Evolutionary conservation across 352 stramenopile genomes (phyloP), one percentile per base, ranked within the genome.

Genomic region (Phytophthora kernoviae): DNA sequence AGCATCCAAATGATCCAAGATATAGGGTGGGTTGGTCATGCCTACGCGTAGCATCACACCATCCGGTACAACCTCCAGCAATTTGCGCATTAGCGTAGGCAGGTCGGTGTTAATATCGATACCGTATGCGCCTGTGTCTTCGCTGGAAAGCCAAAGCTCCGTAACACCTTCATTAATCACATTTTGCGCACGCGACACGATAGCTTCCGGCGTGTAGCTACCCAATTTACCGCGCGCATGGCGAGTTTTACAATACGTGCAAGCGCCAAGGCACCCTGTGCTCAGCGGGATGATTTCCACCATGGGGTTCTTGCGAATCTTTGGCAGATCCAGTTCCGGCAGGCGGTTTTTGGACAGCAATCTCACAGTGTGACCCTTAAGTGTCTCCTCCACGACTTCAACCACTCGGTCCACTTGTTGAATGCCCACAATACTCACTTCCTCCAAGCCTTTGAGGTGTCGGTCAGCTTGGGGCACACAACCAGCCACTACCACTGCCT

Each of bases 1-100:
- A 2, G 69, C 78, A 57, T 96, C 77, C 1, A 98, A 64, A 59
- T 97, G 88, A 45, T 92, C 70, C 21, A 97, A 53, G 42, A 98
- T 97, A 69, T 91, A 98, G 37, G 92, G 92, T 40, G 92, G 92
- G 58, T 98, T 98, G 14, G 91, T 98, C 92, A 98, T 98, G 18
- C 92, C 92, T 14, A 98, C 75, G 32, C 90, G 80, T 4, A 98
- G 68, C 90, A 98, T 98, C n/a, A 91, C 76, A 10, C 81, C 75
- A 11, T 79, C 72, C 0, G 84, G 81, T 27, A 91, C 56, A 39
- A 94, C 71, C 24, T 83, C 58, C 22, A 94, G 49, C n/a, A 98
- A 32, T 20, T 68, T 68, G 14, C 63, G 56, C 51, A 98, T 52
- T 0, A 98, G 69, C 15, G 75, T 79, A 1, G 76, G 75, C 24